Evolutionary conservation across 2,329 filamentous ascomycete genomes (phyloP).

Genomic region (Aspergillus ochraceus): DNA sequence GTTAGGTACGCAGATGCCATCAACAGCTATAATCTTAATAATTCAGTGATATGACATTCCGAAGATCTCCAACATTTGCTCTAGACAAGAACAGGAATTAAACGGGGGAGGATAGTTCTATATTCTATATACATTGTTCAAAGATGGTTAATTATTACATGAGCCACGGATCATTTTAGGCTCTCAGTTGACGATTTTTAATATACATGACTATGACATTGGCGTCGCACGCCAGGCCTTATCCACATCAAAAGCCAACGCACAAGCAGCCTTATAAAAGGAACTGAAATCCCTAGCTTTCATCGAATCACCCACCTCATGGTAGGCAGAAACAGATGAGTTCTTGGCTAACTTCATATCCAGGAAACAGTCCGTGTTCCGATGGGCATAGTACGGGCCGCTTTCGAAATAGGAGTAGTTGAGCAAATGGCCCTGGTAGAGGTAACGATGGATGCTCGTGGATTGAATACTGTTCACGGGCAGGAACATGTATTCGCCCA

Average conservation of each 20-base stretch:
- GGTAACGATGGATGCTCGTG: slow-evolving; percentile 31
- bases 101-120: background rate
- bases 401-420: slow-evolving; percentile 33
- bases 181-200: background rate
- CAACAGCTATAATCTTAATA: background rate
- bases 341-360: slow-evolving; percentile 24
- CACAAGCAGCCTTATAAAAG: slow-evolving; percentile 39
- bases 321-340: slow-evolving; percentile 10
- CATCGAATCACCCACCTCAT: background rate
- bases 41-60: background rate
- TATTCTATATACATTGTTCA: background rate
- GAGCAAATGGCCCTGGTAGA: slow-evolving; percentile 33
- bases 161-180: background rate
- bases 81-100: background rate
- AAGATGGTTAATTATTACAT: background rate
- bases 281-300: slow-evolving; percentile 27
- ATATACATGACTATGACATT: slow-evolving; percentile 3
- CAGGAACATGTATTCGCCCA: slow-evolving; percentile 37
- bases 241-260: slow-evolving; percentile 39
- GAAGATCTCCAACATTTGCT: background rate
- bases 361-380: slow-evolving; percentile 33
- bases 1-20: background rate
- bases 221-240: slow-evolving; percentile 13
- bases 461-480: slow-evolving; percentile 30
- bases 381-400: slow-evolving; percentile 32